phyloP scores from a whole-genome alignment of 2,329 filamentous ascomycete species.

The Penicillium sp. region DNA sequence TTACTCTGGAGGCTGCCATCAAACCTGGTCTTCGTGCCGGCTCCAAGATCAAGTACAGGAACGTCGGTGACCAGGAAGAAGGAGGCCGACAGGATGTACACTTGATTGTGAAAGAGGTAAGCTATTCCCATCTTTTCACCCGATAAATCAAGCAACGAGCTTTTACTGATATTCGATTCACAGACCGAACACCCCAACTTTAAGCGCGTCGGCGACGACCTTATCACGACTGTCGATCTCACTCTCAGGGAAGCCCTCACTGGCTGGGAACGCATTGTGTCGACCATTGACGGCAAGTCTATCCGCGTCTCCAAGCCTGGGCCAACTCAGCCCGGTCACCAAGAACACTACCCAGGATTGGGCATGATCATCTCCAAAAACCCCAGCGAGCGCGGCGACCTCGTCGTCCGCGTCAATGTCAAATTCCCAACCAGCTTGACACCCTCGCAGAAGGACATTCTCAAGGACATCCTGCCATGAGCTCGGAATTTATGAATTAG shows the following conservation, averaged over 20 bases:
- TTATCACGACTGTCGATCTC: conserved; percentile 74
- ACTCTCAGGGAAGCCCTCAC: conserved; percentile 91
- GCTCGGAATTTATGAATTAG: conserved; percentile 9
- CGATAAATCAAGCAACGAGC: neutral
- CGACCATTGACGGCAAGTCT: conserved; percentile 88
- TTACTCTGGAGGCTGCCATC: conserved; percentile 90
- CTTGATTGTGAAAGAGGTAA: conserved; percentile 90
- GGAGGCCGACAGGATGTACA: conserved; percentile 93
- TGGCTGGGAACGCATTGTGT: conserved; percentile 87
- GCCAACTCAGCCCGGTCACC: conserved; percentile 79
- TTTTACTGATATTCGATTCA: conserved; percentile 44
- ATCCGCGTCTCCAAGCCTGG: conserved; percentile 75
- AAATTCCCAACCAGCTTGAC: conserved; percentile 83
- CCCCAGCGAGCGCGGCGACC: conserved; percentile 76
- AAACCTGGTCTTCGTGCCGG: conserved; percentile 94
- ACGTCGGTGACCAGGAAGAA: conserved; percentile 96
- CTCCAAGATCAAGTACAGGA: conserved; percentile 96
- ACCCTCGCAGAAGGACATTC: conserved; percentile 69
- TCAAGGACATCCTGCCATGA: conserved; percentile 71
- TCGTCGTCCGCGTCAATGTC: conserved; percentile 86
- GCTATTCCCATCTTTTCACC: conserved; percentile 28
- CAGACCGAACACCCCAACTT: conserved; percentile 85
- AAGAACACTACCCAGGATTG: conserved; percentile 76
- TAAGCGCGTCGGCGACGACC: conserved; percentile 82
- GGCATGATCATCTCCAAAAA: conserved; percentile 97